Conservation (phyloP, 2,329 filamentous ascomycete species). For the Pleomassaria siparia region DNA sequence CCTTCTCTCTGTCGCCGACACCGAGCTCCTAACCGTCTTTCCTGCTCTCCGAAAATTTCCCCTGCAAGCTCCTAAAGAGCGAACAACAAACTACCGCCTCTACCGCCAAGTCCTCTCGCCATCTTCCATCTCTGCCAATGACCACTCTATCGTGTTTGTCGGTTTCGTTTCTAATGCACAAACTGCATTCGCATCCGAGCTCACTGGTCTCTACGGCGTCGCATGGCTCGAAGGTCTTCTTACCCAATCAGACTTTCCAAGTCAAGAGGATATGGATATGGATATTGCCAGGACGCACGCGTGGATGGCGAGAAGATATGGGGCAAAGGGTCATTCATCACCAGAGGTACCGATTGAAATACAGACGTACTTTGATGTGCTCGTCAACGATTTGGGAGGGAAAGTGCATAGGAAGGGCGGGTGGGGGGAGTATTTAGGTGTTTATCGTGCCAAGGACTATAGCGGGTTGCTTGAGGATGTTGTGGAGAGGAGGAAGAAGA, state of each 20-base stretch:
- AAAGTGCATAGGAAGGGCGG: conserved; percentile 5
- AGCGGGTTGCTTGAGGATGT: conserved; percentile 1
- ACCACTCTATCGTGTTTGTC: conserved; percentile 8
- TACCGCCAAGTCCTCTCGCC: conserved; percentile 8
- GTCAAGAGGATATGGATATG: conserved; percentile 57
- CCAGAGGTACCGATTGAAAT: background rate
- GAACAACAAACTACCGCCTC: conserved; percentile 8
- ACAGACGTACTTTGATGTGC: conserved; percentile 4
- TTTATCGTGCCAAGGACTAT: conserved; percentile 6
- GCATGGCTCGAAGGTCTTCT: conserved; percentile 8
- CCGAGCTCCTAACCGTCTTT: background rate
- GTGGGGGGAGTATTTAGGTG: conserved; percentile 3
- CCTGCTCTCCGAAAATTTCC: conserved; percentile 2
- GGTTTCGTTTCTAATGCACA: conserved; percentile 5
- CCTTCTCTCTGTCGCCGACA: conserved; percentile 3
- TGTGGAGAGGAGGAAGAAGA: background rate
- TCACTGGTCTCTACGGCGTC: conserved; percentile 6
- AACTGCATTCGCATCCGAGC: conserved; percentile 7
- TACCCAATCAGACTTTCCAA: background rate
- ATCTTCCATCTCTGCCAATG: background rate
- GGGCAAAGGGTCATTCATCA: background rate
- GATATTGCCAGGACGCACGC: conserved; percentile 77
- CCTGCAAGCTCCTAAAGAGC: background rate
- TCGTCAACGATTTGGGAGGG: conserved; percentile 8
- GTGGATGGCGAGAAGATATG: conserved; percentile 77